Evolutionary conservation across 345 rosid species (phyloP).

Genomic region (Euclidium syriacum): DNA sequence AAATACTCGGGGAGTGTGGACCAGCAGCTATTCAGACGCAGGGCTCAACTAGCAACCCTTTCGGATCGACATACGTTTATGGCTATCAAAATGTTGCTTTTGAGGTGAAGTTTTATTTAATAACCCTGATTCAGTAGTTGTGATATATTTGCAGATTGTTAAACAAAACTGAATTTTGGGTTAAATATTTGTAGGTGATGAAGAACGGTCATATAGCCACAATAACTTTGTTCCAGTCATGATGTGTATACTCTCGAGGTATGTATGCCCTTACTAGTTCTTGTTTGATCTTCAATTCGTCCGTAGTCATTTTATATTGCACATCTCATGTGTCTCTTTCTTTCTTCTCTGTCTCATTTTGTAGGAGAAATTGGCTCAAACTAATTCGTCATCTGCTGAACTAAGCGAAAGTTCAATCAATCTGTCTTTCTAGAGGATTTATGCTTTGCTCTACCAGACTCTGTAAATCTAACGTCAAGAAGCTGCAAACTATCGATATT

Average conservation of each 20-base stretch:
- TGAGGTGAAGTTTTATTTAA: slow-evolving; percentile 49
- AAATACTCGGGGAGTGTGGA: slow-evolving; percentile 91
- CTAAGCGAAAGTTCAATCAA: background rate
- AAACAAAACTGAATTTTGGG: background rate
- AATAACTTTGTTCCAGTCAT: slow-evolving; percentile 79
- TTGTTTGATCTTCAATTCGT: background rate
- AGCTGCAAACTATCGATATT: background rate
- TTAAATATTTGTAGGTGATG: slow-evolving; percentile 69
- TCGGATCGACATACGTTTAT: slow-evolving; percentile 92
- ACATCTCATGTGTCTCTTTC: background rate
- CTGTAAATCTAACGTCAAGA: slow-evolving; percentile 27
- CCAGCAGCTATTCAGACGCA: slow-evolving; percentile 98
- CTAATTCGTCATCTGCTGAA: background rate
- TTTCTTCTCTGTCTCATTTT: background rate
- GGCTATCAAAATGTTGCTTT: slow-evolving; percentile 91
- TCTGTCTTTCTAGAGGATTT: slow-evolving; percentile 13
- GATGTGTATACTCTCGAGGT: slow-evolving; percentile 28
- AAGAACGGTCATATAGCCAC: slow-evolving; percentile 90
- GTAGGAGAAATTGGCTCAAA: background rate
- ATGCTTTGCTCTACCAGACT: slow-evolving; percentile 4
- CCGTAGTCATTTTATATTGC: background rate
- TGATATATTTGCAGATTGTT: background rate
- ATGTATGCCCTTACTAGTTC: background rate
- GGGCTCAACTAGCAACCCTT: slow-evolving; percentile 91
- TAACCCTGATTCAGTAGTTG: background rate